These are phyloP conservation scores for Brassica nigra DNA, from an alignment of 345 rosid species.

Conservation along the genomic window DNA sequence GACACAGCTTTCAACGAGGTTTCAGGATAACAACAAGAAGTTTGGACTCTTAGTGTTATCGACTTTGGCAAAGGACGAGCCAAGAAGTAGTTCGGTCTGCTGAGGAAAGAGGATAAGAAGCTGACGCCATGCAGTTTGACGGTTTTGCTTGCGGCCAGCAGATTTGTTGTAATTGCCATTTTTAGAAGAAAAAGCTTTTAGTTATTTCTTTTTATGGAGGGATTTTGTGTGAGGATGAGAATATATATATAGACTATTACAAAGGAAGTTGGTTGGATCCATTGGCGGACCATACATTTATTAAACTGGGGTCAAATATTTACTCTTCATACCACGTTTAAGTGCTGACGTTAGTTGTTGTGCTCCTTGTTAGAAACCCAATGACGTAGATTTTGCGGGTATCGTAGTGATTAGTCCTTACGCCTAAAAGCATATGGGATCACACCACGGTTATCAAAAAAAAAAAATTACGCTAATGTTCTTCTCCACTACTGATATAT, in stretches of 20 bases:
- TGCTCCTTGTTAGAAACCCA: too few species aligned
- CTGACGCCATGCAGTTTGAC: background rate
- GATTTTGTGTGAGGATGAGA: background rate
- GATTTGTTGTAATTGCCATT: slow-evolving; percentile 13
- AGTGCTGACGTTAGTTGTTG: too few species aligned
- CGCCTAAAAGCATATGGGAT: too few species aligned
- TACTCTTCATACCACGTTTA: too few species aligned
- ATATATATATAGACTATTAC: background rate
- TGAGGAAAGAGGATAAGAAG: background rate
- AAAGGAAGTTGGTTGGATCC: too few species aligned
- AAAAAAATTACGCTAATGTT: too few species aligned
- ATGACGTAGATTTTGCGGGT: too few species aligned
- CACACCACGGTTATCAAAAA: too few species aligned
- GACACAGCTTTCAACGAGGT: background rate
- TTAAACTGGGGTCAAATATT: too few species aligned
- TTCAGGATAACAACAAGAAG: background rate
- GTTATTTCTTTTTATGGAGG: background rate
- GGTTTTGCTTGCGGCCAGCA: background rate
- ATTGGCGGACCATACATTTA: too few species aligned
- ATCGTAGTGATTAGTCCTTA: too few species aligned
- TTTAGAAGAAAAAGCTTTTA: background rate
- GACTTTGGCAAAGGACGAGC: background rate
- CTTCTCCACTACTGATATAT: too few species aligned
- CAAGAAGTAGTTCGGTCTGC: background rate
- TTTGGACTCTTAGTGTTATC: background rate